Conservation (phyloP, 768 basidiomycete species). For the Rhodotorula kratochvilovae region DNA sequence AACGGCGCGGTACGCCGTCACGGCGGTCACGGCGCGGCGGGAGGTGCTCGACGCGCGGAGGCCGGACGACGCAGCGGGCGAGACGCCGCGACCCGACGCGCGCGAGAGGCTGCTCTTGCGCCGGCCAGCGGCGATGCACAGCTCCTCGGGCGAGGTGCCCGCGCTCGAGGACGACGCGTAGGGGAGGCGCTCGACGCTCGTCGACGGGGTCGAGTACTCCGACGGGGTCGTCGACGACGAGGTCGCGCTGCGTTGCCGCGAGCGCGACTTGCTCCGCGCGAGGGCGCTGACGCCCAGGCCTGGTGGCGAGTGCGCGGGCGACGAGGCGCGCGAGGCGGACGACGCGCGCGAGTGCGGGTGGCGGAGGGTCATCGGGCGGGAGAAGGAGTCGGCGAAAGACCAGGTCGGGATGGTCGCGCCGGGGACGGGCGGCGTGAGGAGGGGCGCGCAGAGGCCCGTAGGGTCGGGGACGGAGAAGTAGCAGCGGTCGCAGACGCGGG, state of each 20-base stretch:
- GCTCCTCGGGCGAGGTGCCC: constrained; percentile 1
- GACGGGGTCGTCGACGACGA: constrained; percentile 2
- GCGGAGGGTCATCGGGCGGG: constrained; percentile 15
- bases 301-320: constrained; percentile 5
- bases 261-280: neutral
- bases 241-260: constrained; percentile 14
- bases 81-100: neutral
- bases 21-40: neutral
- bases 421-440: constrained; percentile 21
- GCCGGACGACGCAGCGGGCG: neutral
- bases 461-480: constrained; percentile 26
- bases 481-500: constrained; percentile 36
- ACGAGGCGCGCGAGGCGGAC: constrained; percentile 7
- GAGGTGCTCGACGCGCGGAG: neutral
- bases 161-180: neutral
- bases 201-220: constrained; percentile 27
- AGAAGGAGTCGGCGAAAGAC: constrained; percentile 2
- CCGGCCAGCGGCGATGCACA: neutral
- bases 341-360: constrained; percentile 22
- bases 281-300: neutral
- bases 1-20: neutral
- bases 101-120: neutral
- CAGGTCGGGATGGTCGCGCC: neutral
- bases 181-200: constrained; percentile 17
- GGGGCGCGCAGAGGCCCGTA: neutral